Percentiles rank a stretch among this genome's conserved stretches.
phyloP scores from a whole-genome alignment of 495 filamentous ascomycete species.

The Penicillium argentinense region DNA sequence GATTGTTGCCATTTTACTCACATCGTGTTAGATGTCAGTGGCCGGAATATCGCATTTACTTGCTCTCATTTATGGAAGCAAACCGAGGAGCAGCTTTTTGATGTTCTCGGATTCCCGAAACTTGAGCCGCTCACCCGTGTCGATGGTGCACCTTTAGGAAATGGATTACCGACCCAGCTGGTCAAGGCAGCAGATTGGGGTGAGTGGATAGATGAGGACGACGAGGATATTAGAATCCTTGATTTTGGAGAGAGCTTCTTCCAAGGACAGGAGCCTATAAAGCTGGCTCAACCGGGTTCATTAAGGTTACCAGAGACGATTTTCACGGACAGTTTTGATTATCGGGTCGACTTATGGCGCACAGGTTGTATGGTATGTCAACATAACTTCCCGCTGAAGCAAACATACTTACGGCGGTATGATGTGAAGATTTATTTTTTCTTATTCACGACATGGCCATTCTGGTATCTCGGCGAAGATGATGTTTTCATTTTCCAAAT shows the following conservation, averaged over 20 bases:
- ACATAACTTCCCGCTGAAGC: constrained; percentile 5
- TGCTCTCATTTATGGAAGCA: constrained; percentile 5
- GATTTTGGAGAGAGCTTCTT: constrained; percentile 41
- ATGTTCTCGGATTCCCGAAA: constrained; percentile 31
- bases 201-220: constrained; percentile 37
- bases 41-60: constrained; percentile 20
- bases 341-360: constrained; percentile 43
- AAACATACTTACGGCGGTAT: constrained; percentile 8
- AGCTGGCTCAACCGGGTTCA: constrained; percentile 32
- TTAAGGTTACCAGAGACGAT: constrained; percentile 40
- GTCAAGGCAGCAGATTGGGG: constrained; percentile 34
- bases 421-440: constrained; percentile 22
- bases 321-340: constrained; percentile 38
- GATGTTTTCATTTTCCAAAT: constrained; percentile 15
- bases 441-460: constrained; percentile 19
- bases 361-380: constrained; percentile 34
- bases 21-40: constrained; percentile 16
- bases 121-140: constrained; percentile 21
- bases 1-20: constrained; percentile 5
- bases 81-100: constrained; percentile 24
- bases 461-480: constrained; percentile 23
- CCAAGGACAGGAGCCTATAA: constrained; percentile 23
- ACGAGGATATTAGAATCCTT: constrained; percentile 37
- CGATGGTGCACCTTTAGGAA: constrained; percentile 30
- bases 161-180: constrained; percentile 30